phyloP scores from a whole-genome alignment of 345 rosid species.

The Mercurialis annua region DNA sequence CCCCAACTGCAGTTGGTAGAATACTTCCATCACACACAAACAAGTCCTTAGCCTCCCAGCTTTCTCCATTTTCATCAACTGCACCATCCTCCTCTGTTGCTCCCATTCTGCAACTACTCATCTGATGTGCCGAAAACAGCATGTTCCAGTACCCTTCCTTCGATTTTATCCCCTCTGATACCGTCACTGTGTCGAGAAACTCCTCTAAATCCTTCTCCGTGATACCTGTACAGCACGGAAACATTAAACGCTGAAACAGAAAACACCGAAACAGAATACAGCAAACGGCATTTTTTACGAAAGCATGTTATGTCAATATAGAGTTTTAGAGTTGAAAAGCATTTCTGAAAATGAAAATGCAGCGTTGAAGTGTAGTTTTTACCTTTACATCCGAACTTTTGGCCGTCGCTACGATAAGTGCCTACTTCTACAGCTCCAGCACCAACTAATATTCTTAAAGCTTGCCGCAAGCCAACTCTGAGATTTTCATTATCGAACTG shows the following conservation, averaged over 20 bases:
- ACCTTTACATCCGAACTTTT: conserved; percentile 46
- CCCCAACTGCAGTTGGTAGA: conserved; percentile 60
- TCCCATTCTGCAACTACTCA: conserved; percentile 84
- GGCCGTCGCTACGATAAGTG: conserved; percentile 64
- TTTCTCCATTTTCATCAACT: conserved; percentile 47
- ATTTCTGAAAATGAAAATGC: no score
- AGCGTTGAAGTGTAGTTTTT: no score
- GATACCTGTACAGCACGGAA: no score
- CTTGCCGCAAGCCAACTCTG: conserved; percentile 48
- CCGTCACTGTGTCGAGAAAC: conserved; percentile 41
- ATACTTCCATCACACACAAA: conserved; percentile 59
- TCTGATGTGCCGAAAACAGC: conserved; percentile 59
- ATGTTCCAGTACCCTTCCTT: conserved; percentile 42
- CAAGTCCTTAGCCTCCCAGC: conserved; percentile 61
- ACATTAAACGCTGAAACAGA: no score
- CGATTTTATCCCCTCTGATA: conserved; percentile 40
- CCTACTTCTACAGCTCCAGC: conserved; percentile 89
- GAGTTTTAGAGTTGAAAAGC: no score
- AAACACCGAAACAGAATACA: no score
- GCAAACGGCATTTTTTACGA: no score
- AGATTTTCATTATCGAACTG: conserved; percentile 62
- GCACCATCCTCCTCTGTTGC: conserved; percentile 48
- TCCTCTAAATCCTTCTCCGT: conserved; percentile 40
- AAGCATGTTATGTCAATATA: no score
- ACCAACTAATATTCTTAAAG: conserved; percentile 54